Base-by-base conservation (phyloP, 1,139 yeast species). In the Geotrichum europaeum region DNA sequence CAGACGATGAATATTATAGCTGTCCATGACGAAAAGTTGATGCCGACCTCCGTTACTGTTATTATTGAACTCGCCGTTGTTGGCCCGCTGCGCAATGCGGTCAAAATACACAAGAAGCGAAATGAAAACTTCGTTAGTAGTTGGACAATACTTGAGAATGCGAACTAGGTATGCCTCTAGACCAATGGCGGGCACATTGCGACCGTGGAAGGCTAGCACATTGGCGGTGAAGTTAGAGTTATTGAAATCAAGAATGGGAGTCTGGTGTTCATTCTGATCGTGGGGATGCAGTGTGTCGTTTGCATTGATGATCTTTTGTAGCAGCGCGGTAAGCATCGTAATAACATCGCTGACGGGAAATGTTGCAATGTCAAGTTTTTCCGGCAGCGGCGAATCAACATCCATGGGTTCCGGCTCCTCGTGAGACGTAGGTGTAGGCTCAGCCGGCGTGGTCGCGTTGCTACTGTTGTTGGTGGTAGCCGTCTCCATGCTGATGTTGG, bases 71-170 rank as follows among this genome's bases (percentile, higher is more conserved):
- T 75, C 79, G 13, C 78, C 79, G 49, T 79, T 83, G 70, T 88
- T 89, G 60, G 97, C 96, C 65, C 89, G 82, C 71, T 89, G 89
- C 20, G 97, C 96, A 60, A 94, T 90, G 65, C 99, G 78, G 75
- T 94, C 99, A 75, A 94, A 91, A 73, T 94, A 95, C 30, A 95
- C 98, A 67, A 94, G 78, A 59, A 95, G 76, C 45, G 96, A 86
- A 58, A 94, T 78, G 73, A 92, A 94, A 36, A 95, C 98, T 72
- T 95, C 99, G 74, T 94, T 94, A 1, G 99, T 92, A 24, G 95
- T 95, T 0, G 99, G 99, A 74, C 99, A 94, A 75, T 94, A 95
- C 74, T 92, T 94, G 71, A 94, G 82, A 36, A 94, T 95, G 69
- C 99, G 84, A 50, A 91, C 83, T 63, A 94, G 79, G 72, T 94